Conservation (phyloP, 1,139 yeast genomes). For the Taphrina populina region DNA sequence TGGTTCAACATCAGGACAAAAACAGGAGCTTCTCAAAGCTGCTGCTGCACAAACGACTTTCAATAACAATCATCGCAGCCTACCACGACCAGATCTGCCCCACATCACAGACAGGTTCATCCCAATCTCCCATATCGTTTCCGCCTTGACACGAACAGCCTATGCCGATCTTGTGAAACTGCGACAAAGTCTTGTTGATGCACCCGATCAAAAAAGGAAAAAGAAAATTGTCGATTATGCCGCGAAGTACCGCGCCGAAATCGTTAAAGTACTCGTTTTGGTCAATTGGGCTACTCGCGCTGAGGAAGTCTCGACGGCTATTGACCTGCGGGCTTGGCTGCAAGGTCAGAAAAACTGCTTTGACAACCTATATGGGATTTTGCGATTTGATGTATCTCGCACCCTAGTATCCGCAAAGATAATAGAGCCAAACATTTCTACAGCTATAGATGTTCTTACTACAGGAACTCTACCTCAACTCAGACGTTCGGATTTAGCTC, state of each 20-base stretch:
- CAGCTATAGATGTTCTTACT: slow-evolving; percentile 80
- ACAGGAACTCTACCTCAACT: slow-evolving; percentile 50
- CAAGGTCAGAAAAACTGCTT: slow-evolving; percentile 74
- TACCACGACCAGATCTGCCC: slow-evolving; percentile 56
- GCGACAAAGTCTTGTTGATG: slow-evolving; percentile 59
- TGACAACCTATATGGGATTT: slow-evolving; percentile 62
- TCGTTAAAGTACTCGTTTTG: slow-evolving; percentile 75
- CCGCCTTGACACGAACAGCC: slow-evolving; percentile 62
- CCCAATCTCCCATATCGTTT: slow-evolving; percentile 59
- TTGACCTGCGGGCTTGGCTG: slow-evolving; percentile 84
- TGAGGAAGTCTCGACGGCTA: slow-evolving; percentile 66
- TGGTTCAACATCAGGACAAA: slow-evolving; percentile 1
- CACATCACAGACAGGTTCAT: slow-evolving; percentile 72
- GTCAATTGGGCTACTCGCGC: slow-evolving; percentile 82
- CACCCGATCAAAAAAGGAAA: slow-evolving; percentile 64
- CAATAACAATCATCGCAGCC: too few species aligned
- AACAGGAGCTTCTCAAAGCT: background rate
- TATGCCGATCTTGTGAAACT: slow-evolving; percentile 63
- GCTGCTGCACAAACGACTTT: background rate
- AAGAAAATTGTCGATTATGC: slow-evolving; percentile 65
- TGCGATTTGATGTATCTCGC: slow-evolving; percentile 56
- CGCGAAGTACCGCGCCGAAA: slow-evolving; percentile 73
- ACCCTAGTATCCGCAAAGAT: slow-evolving; percentile 70
- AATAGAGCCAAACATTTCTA: slow-evolving; percentile 82
- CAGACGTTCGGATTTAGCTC: slow-evolving; percentile 10